Evolutionary conservation across 2,329 filamentous ascomycete genomes (phyloP).

Genomic region (Aspergillus latus): DNA sequence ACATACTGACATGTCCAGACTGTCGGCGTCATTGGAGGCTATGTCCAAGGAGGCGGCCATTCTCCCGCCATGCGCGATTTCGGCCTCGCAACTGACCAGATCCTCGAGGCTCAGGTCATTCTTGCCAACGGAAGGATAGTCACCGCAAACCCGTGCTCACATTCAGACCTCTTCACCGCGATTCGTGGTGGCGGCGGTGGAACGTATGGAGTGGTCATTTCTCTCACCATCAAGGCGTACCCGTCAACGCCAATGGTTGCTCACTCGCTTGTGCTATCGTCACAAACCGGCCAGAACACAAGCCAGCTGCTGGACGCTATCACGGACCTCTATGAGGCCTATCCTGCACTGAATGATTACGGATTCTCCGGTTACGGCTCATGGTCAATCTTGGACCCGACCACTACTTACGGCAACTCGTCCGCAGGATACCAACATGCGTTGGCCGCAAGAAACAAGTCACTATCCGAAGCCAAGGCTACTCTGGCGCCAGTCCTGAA

Average conservation of each 20-base stretch:
- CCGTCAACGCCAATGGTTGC: constrained; percentile 14
- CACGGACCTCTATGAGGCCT: constrained; percentile 12
- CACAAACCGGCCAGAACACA: background rate
- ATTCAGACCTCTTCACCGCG: constrained; percentile 7
- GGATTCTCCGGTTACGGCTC: constrained; percentile 22
- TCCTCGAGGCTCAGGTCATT: constrained; percentile 10
- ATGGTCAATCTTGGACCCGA: constrained; percentile 16
- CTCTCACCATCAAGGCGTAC: constrained; percentile 25
- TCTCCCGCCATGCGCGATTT: constrained; percentile 9
- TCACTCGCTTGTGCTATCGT: constrained; percentile 1
- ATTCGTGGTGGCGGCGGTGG: constrained; percentile 11
- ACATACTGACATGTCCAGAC: background rate
- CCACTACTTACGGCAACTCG: constrained; percentile 12
- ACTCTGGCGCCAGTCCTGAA: constrained; percentile 10
- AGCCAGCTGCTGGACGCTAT: constrained; percentile 11
- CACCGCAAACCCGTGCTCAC: constrained; percentile 2
- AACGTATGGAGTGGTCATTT: constrained; percentile 14
- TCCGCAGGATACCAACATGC: constrained; percentile 19
- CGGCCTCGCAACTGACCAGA: constrained; percentile 12
- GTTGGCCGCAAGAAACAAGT: constrained; percentile 16
- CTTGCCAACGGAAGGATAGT: constrained; percentile 9
- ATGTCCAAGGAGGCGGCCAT: constrained; percentile 15
- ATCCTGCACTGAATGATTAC: constrained; percentile 16
- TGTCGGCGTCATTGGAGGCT: constrained; percentile 10
- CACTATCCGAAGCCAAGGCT: constrained; percentile 6